Base-by-base conservation (phyloP, 1,284 basidiomycete genomes). In the Trametes hirsuta region DNA sequence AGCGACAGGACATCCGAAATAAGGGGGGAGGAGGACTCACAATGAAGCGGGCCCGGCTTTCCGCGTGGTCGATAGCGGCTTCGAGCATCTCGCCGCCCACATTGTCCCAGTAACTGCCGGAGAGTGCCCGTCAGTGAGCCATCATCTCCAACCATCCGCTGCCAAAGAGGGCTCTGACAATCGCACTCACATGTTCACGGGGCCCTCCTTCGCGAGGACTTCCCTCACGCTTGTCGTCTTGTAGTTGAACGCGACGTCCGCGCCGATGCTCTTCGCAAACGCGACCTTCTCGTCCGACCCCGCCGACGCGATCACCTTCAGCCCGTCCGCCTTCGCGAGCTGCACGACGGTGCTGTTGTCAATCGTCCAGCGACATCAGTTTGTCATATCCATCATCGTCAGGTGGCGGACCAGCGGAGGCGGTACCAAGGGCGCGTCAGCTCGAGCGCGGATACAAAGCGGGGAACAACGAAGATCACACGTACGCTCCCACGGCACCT, bases 231-330 rank as follows among this genome's bases (percentile, higher is more conserved):
- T 72, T 12, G 72, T 72, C 0, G 75, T 81, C 75, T 91, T 92
- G 76, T 92, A 92, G 74, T 92, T 90, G 75, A 92, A 84, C 0
- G 81, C 84, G 12, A 84, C 80, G 68, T 93, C 88, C 8, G 84
- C 84, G 1, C 88, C 88, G 45, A 90, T 71, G 41, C 80, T 71
- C 64, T 82, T 81, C 66, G 90, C 78, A 71, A 83, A 87, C 14
- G 76, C 71, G 54, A 87, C 83, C 72, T 93, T 94, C 51, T 87
- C 85, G 9, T 84, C 79, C 0, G 85, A 84, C 0, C 90, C 90
- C 0, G 89, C 88, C 1, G 90, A 88, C 1, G 83, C 89, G 62
- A 91, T 86, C 52, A 92, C 88, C 64, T 86, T 87, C 30, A 86
- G 72, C 0, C 86, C 87, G 9, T 82, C 79, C 4, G 76, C 73